These are phyloP conservation scores for Dendryphion nanum DNA, from an alignment of 2,329 filamentous ascomycete genomes.

Conservation along the genomic window DNA sequence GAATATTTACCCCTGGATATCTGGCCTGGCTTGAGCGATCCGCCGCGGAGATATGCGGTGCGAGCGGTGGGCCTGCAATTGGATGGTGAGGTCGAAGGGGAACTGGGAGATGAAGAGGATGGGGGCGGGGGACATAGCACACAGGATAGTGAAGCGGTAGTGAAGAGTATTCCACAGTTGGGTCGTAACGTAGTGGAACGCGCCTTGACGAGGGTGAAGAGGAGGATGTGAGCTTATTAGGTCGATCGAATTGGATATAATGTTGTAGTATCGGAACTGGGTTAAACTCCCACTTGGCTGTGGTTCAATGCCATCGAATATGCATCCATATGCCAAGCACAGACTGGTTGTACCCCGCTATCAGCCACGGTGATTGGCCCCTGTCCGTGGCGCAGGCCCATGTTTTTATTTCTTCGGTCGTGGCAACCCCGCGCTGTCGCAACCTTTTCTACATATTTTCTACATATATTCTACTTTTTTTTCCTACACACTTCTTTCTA, in stretches of 20 bases:
- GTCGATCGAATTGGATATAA: background rate
- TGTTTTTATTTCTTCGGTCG: too few species aligned
- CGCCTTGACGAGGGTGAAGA: slow-evolving; percentile 35
- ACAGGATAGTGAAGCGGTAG: too few species aligned
- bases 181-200: slow-evolving; percentile 35
- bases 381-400: too few species aligned
- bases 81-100: slow-evolving; percentile 16
- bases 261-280: background rate
- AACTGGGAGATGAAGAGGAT: slow-evolving; percentile 9
- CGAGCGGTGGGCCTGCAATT: slow-evolving; percentile 15
- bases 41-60: slow-evolving; percentile 35
- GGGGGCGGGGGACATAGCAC: slow-evolving; percentile 4
- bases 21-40: slow-evolving; percentile 62
- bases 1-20: slow-evolving; percentile 85
- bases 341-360: too few species aligned
- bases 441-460: too few species aligned
- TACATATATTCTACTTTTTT: too few species aligned
- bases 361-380: too few species aligned
- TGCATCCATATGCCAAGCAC: too few species aligned
- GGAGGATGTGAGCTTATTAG: slow-evolving; percentile 27
- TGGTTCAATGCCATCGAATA: too few species aligned
- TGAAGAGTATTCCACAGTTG: slow-evolving; percentile 34
- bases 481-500: too few species aligned
- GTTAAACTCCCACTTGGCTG: too few species aligned
- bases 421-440: too few species aligned